Conservation (phyloP, 345 rosid genomes). For the Melaleuca alternifolia region DNA sequence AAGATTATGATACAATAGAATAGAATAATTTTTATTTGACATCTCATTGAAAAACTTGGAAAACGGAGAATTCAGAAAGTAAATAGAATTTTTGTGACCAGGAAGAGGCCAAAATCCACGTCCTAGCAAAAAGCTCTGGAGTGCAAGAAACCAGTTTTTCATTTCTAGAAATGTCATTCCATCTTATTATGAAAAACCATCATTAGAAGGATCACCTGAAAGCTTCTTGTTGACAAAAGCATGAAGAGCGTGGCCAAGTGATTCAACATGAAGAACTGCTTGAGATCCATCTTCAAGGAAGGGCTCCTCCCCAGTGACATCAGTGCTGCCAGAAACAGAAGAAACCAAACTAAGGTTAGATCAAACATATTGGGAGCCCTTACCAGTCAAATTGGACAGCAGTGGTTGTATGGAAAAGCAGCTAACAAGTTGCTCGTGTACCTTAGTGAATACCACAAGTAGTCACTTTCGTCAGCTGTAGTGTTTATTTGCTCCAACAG, state of each 20-base stretch:
- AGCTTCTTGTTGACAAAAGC: slow-evolving; percentile 74
- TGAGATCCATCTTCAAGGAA: slow-evolving; percentile 62
- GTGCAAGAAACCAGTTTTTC: background rate
- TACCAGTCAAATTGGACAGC: background rate
- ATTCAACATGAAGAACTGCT: slow-evolving; percentile 62
- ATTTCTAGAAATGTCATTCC: background rate
- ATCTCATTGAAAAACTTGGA: background rate
- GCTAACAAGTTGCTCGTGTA: slow-evolving; percentile 4
- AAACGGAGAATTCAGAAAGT: background rate
- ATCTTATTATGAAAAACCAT: background rate
- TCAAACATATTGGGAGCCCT: background rate
- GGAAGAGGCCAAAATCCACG: background rate
- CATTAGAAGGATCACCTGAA: slow-evolving; percentile 34
- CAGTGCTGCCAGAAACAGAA: background rate
- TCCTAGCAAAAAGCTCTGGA: background rate
- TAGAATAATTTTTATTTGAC: background rate
- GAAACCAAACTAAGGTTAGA: background rate
- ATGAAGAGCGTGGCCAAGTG: slow-evolving; percentile 81
- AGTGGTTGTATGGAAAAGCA: background rate
- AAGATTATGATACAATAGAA: background rate
- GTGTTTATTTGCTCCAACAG: slow-evolving; percentile 81
- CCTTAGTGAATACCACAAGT: slow-evolving; percentile 92
- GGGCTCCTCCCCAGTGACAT: slow-evolving; percentile 39
- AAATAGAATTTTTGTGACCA: background rate
- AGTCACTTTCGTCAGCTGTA: slow-evolving; percentile 79